Percentiles rank a stretch among this genome's conserved stretches.
These are phyloP conservation scores for Synchytrium microbalum DNA, from an alignment of 371 early-diverging fungal genomes.

Conservation along the genomic window DNA sequence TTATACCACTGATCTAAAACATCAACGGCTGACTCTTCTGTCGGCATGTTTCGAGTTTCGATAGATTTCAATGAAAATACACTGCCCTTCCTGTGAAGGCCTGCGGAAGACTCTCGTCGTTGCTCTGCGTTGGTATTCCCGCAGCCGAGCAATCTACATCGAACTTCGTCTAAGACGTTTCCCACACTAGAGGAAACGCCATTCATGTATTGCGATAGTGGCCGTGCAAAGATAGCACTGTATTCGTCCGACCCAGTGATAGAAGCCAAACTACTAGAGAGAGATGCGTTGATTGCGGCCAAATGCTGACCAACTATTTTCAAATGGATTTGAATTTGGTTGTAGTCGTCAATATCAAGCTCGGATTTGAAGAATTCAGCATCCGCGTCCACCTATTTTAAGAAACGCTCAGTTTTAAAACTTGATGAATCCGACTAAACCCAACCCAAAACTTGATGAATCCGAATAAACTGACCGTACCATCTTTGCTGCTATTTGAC, in stretches of 20 bases:
- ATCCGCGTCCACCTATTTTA: background rate
- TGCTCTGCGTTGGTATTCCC: background rate
- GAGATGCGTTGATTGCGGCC: background rate
- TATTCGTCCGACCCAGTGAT: background rate
- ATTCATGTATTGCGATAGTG: background rate
- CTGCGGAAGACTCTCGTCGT: background rate
- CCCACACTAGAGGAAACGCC: background rate
- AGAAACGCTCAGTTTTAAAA: too few relatives aligned
- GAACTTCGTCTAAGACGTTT: background rate
- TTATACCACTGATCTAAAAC: background rate
- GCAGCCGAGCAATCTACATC: background rate
- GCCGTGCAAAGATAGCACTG: background rate
- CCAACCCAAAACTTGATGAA: too few relatives aligned
- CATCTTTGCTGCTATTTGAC: background rate
- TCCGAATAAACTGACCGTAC: too few relatives aligned
- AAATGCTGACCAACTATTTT: background rate
- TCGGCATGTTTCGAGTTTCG: background rate
- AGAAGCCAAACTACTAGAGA: background rate
- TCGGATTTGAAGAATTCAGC: background rate
- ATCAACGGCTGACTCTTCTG: too few relatives aligned
- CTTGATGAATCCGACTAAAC: too few relatives aligned
- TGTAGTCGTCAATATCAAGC: background rate
- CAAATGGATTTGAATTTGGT: background rate
- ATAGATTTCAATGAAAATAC: background rate
- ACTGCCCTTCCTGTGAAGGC: background rate